Evolutionary conservation across 1,139 yeast species (phyloP).

Genomic region (Suhomyces wounanorum): DNA sequence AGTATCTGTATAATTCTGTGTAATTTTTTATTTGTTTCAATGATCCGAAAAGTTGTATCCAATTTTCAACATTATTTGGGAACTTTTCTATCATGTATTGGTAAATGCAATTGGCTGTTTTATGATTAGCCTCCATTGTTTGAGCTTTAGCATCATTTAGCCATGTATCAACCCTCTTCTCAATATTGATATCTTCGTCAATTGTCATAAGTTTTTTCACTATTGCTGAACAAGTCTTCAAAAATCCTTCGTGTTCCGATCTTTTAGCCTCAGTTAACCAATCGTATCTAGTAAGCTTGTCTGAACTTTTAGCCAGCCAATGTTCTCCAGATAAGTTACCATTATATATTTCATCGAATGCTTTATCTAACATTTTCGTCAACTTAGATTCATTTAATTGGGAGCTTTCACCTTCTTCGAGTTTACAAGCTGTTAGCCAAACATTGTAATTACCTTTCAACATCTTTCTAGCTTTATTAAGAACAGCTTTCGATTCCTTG

Average conservation of each 20-base stretch:
- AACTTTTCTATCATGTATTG: slow-evolving; percentile 45
- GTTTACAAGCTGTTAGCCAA: slow-evolving; percentile 71
- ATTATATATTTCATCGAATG: slow-evolving; percentile 40
- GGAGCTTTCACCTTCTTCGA: slow-evolving; percentile 61
- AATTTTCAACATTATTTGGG: slow-evolving; percentile 53
- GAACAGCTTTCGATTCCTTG: slow-evolving; percentile 51
- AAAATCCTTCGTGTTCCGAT: slow-evolving; percentile 40
- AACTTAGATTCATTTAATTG: slow-evolving; percentile 37
- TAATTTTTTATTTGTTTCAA: slow-evolving; percentile 35
- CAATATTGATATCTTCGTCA: slow-evolving; percentile 14
- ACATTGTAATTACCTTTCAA: slow-evolving; percentile 55
- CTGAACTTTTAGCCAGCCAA: slow-evolving; percentile 4
- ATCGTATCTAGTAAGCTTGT: slow-evolving; percentile 27
- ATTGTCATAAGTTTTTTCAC: slow-evolving; percentile 25
- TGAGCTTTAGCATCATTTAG: slow-evolving; percentile 45
- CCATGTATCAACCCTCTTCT: slow-evolving; percentile 20
- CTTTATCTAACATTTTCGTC: slow-evolving; percentile 51
- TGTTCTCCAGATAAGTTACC: neutral
- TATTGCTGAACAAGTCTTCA: slow-evolving; percentile 42
- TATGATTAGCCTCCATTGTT: slow-evolving; percentile 25
- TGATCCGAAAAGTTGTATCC: slow-evolving; percentile 56
- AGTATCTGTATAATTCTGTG: slow-evolving; percentile 45
- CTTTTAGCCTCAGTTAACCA: slow-evolving; percentile 48
- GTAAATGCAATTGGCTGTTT: slow-evolving; percentile 50
- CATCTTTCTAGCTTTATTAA: slow-evolving; percentile 61